Evolutionary conservation across 768 basidiomycete species (phyloP).

Genomic region (Coprinopsis marcescibilis): DNA sequence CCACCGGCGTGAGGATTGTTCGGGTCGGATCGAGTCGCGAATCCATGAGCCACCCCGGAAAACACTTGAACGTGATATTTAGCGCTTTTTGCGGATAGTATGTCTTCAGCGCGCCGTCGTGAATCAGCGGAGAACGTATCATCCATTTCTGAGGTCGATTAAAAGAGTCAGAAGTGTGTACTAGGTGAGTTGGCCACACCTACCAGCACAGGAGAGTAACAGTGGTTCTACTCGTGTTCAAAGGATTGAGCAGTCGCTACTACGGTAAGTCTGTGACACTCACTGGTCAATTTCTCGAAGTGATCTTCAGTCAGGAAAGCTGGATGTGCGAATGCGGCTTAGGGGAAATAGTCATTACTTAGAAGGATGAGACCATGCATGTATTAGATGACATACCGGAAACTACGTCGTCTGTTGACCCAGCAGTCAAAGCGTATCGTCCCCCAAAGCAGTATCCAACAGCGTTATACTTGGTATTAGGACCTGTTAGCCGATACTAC

Average conservation of each 20-base stretch:
- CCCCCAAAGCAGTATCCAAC: constrained; percentile 48
- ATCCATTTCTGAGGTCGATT: constrained; percentile 33
- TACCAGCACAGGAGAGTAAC: constrained; percentile 41
- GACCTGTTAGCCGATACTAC: no score
- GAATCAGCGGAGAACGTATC: constrained; percentile 33
- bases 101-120: constrained; percentile 39
- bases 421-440: constrained; percentile 38
- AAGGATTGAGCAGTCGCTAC: neutral
- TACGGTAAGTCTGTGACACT: constrained; percentile 7
- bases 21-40: constrained; percentile 31
- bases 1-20: constrained; percentile 22
- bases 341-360: constrained; percentile 10
- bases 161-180: neutral
- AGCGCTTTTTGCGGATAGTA: constrained; percentile 34
- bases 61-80: constrained; percentile 44
- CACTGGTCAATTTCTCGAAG: constrained; percentile 32
- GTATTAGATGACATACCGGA: constrained; percentile 29
- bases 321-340: constrained; percentile 39
- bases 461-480: neutral
- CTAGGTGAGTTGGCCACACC: constrained; percentile 2
- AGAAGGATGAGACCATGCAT: neutral
- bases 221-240: constrained; percentile 42
- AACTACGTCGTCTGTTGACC: constrained; percentile 31
- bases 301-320: constrained; percentile 29
- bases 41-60: constrained; percentile 30